Evolutionary conservation across 805 yeast species (phyloP).

Genomic region (Candida qinlingensis): DNA sequence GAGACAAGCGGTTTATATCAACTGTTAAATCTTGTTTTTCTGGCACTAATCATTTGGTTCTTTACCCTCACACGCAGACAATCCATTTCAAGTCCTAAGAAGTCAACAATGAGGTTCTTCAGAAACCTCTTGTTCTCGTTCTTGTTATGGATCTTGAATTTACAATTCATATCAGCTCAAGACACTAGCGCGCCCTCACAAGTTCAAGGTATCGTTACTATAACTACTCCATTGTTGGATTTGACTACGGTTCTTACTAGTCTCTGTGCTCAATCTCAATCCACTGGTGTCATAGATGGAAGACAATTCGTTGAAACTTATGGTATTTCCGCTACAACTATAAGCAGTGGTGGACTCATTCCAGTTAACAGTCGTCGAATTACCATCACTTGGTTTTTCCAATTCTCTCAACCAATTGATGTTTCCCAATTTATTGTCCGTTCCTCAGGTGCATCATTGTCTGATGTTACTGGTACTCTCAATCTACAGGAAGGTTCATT

Average conservation of each 20-base stretch:
- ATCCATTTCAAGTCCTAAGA: neutral
- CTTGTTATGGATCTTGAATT: neutral
- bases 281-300: conserved; percentile 5
- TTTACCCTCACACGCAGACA: neutral
- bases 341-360: neutral
- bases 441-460: conserved; percentile 5
- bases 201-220: neutral
- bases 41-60: neutral
- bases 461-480: conserved; percentile 8
- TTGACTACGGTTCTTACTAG: neutral
- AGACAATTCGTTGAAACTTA: conserved; percentile 6
- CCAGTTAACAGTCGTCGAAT: conserved; percentile 1
- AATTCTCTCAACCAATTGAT: conserved; percentile 8
- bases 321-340: conserved; percentile 4
- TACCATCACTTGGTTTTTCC: conserved; percentile 11
- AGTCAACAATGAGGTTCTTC: neutral
- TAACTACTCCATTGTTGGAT: neutral
- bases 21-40: neutral
- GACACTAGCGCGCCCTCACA: neutral
- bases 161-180: neutral
- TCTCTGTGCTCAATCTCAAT: conserved; percentile 4
- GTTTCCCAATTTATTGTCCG: conserved; percentile 9
- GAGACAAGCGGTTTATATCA: neutral
- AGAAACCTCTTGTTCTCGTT: neutral
- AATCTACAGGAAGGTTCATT: conserved; percentile 16